Evolutionary conservation across 2,329 filamentous ascomycete species (phyloP), one percentile per base, ranked within the genome.

Genomic region (Stagonosporopsis vannaccii): DNA sequence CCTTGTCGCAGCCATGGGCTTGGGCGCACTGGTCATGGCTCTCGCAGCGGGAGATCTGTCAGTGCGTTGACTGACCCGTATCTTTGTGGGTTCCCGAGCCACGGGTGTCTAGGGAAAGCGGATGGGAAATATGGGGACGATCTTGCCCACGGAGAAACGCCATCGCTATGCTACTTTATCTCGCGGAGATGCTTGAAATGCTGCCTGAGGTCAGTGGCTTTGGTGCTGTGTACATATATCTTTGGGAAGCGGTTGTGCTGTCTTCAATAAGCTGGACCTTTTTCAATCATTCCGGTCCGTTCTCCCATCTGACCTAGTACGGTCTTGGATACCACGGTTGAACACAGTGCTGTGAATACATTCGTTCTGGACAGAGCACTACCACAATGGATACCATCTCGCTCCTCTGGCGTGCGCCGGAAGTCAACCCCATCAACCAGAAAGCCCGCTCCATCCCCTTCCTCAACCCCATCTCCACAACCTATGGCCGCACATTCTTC

Each of bases 401-500:
- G 5, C 45, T 59, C 12, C 65, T 71, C 46, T 71, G 68, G 67
- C 43, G 54, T 11, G 80, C 84, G 28, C 91, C 91, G 17, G 84
- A 89, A 72, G 78, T 94, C 77, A 95, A 96, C 74, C 90, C 91
- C 9, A 82, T 91, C 77, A 96, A 88, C 78, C 82, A 84, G 49
- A 96, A 96, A 75, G 92, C 92, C 47, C 85, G 84, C 55, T 89
- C 90, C 0, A 85, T 96, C 32, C 92, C 92, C 0, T 75, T 90
- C 25, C 78, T 96, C 56, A 96, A 96, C 74, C 85, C 88, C 0
- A 70, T 92, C 65, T 59, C 63, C n/a, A 84, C 94, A 71, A 78
- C 86, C 63, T 92, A 96, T 79, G 92, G 91, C 26, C 85, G 91
- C 9, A 91, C 93, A 0, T 96, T 95, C 77, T 91, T 92, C 81